These are phyloP conservation scores for Aspergillus cavernicola DNA, from an alignment of 495 filamentous ascomycete species.

Conservation along the genomic window DNA sequence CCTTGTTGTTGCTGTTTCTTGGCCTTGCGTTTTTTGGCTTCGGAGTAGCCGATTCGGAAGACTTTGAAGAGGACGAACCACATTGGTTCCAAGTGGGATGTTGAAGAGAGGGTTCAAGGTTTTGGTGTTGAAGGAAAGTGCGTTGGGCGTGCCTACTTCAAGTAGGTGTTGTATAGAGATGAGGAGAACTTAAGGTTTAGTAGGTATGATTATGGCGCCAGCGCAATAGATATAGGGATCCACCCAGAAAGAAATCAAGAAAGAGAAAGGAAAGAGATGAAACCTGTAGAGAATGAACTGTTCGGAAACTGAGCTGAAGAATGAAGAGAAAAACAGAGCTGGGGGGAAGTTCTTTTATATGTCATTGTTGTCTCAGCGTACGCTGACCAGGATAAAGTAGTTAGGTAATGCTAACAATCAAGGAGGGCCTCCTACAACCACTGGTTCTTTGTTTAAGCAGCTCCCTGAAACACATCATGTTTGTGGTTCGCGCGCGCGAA, in stretches of 20 bases:
- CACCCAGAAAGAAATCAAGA: not conserved
- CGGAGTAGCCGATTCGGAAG: constrained; percentile 27
- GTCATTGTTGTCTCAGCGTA: no score
- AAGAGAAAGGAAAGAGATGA: constrained; percentile 8
- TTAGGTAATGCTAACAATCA: not conserved
- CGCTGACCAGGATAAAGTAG: no score
- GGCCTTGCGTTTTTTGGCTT: constrained; percentile 33
- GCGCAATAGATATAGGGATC: constrained; percentile 10
- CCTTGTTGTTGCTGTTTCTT: constrained; percentile 20
- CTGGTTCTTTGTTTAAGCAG: constrained; percentile 1
- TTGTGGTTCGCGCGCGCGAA: constrained; percentile 13
- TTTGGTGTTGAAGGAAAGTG: not conserved
- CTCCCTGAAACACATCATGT: constrained; percentile 8
- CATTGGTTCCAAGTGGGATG: constrained; percentile 22
- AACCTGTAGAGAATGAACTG: constrained; percentile 12
- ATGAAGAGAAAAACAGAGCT: no score
- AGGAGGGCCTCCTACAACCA: not conserved
- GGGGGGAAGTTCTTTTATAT: no score
- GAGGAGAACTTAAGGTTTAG: no score
- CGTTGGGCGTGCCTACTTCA: constrained; percentile 1
- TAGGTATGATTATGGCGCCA: not conserved
- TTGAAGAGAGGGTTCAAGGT: constrained; percentile 5
- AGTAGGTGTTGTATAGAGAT: not conserved
- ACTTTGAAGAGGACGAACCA: constrained; percentile 30
- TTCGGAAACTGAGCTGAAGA: not conserved